Evolutionary conservation across 1,284 basidiomycete species (phyloP).

Genomic region (Gymnopus androsaceus): DNA sequence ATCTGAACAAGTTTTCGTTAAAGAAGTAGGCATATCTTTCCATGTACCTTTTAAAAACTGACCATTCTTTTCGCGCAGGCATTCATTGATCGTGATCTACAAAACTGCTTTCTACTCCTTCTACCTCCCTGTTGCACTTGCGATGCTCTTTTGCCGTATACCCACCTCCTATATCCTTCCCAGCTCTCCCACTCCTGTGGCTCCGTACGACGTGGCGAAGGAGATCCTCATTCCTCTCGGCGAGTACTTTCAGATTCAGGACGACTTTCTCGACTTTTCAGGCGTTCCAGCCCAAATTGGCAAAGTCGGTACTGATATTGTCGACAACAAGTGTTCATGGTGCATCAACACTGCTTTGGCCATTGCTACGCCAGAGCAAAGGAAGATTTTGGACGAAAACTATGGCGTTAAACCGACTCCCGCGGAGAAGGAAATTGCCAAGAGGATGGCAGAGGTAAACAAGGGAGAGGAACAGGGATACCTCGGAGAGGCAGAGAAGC

Average conservation of each 20-base stretch:
- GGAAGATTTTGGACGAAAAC: conserved; percentile 67
- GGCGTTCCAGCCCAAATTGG: conserved; percentile 91
- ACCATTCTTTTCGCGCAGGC: conserved; percentile 50
- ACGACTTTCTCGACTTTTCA: conserved; percentile 95
- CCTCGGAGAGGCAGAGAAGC: conserved; percentile 44
- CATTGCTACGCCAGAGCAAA: conserved; percentile 57
- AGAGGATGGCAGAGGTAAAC: conserved; percentile 3
- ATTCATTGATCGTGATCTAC: conserved; percentile 93
- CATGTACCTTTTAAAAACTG: background rate
- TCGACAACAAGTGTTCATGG: conserved; percentile 99
- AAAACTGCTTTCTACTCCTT: conserved; percentile 99
- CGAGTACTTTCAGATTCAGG: conserved; percentile 99
- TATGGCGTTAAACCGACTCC: conserved; percentile 82
- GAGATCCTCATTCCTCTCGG: conserved; percentile 91
- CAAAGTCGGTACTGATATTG: conserved; percentile 97
- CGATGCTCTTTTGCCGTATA: conserved; percentile 82
- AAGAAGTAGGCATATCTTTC: conserved; percentile 58
- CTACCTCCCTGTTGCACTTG: conserved; percentile 96
- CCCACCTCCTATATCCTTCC: conserved; percentile 49
- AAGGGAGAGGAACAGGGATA: conserved; percentile 18
- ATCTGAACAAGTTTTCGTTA: conserved; percentile 84
- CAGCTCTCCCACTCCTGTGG: conserved; percentile 26
- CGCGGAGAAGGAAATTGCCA: conserved; percentile 29
- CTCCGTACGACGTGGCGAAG: conserved; percentile 79
- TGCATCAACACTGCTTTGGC: conserved; percentile 89